Percentiles rank a stretch among this genome's conserved stretches.
Conservation (phyloP, 176 grass and related monocot species). For the Dendrocalamus sinicus region DNA sequence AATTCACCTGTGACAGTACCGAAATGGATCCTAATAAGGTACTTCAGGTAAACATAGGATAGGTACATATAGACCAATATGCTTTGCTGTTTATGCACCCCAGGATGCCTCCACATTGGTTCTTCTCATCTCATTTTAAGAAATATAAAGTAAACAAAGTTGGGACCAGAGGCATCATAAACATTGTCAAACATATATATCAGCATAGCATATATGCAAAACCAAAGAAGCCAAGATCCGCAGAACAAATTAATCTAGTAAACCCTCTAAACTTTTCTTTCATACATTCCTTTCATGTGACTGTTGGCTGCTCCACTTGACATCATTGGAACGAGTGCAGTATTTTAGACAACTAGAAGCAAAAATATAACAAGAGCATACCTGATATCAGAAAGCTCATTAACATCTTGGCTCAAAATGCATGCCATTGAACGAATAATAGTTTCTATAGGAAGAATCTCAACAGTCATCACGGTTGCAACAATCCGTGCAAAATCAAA, state of each 20-base stretch:
- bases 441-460: constrained; percentile 71
- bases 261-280: constrained; percentile 1
- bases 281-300: constrained; percentile 12
- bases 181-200: constrained; percentile 9
- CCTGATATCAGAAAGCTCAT: constrained; percentile 56
- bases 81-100: neutral
- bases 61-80: constrained; percentile 5
- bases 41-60: constrained; percentile 8
- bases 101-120: constrained; percentile 1
- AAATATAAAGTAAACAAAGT: constrained; percentile 2
- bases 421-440: constrained; percentile 74
- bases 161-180: constrained; percentile 7
- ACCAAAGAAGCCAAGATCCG: neutral
- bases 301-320: constrained; percentile 1
- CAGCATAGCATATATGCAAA: constrained; percentile 4
- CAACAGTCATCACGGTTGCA: constrained; percentile 71
- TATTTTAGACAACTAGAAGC: constrained; percentile 26
- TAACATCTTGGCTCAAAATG: constrained; percentile 65
- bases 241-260: constrained; percentile 23
- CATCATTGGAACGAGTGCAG: neutral
- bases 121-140: neutral
- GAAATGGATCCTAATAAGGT: neutral
- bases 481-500: constrained; percentile 86
- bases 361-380: constrained; percentile 37
- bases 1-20: neutral